Conservation (phyloP, 2,329 filamentous ascomycete genomes). For the Clarireedia homoeocarpa region DNA sequence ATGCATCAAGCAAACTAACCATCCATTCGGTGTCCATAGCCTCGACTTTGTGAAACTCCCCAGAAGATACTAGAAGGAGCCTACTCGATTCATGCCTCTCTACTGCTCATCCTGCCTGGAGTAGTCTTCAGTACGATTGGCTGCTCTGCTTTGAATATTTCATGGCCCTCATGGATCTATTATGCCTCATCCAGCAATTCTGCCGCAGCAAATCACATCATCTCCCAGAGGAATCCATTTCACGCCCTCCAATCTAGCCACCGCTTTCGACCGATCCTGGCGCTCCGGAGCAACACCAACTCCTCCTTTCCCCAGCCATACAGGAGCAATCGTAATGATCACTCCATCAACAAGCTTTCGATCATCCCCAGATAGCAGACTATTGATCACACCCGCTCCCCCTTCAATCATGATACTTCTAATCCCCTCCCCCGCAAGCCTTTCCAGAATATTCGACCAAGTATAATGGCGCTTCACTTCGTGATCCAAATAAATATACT, state of each 20-base stretch:
- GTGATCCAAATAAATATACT: constrained; percentile 6
- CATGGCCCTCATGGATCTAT: no score
- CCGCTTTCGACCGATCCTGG: neutral
- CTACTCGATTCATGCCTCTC: no score
- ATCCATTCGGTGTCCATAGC: no score
- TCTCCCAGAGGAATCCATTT: constrained; percentile 19
- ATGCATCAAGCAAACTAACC: no score
- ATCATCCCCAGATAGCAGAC: constrained; percentile 58
- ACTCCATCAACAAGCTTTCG: constrained; percentile 63
- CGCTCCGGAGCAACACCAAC: constrained; percentile 63
- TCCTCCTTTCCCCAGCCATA: constrained; percentile 78
- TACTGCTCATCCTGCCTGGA: no score
- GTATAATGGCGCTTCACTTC: neutral
- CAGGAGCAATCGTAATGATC: constrained; percentile 83
- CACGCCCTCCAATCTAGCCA: constrained; percentile 13
- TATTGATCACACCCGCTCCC: constrained; percentile 74
- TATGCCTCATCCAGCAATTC: constrained; percentile 7
- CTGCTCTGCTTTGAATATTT: no score
- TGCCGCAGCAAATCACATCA: constrained; percentile 19
- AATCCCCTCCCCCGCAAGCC: constrained; percentile 31
- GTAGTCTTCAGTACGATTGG: no score
- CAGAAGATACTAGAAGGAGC: no score
- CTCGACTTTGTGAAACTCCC: no score
- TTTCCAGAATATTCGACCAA: neutral
- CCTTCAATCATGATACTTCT: constrained; percentile 88